These are phyloP conservation scores for Saksenaea vasiformis DNA, from an alignment of 371 early-diverging fungal genomes.

Conservation along the genomic window DNA sequence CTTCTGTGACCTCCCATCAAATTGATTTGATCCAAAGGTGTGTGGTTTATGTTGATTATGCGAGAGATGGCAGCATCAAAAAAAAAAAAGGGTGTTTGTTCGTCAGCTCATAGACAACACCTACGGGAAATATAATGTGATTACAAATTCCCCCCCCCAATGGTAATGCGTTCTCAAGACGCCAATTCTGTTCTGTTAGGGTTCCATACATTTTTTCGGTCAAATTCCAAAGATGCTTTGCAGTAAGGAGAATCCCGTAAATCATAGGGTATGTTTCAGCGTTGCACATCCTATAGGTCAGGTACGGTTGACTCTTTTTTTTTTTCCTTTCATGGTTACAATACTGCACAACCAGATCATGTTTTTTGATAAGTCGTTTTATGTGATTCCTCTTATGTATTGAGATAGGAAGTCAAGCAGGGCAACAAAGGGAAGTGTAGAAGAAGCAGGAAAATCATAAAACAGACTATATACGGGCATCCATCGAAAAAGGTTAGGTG, in stretches of 20 bases:
- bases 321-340: too few species aligned
- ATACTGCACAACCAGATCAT: neutral
- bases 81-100: too few species aligned
- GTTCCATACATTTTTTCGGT: neutral
- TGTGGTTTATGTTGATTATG: too few species aligned
- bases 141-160: too few species aligned
- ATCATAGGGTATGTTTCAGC: too few species aligned
- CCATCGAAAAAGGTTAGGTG: neutral
- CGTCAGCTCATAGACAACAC: too few species aligned
- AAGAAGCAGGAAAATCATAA: neutral
- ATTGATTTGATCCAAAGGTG: too few species aligned
- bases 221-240: neutral
- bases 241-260: neutral
- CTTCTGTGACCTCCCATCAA: too few species aligned
- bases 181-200: neutral
- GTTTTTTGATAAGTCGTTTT: neutral
- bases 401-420: neutral
- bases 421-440: neutral
- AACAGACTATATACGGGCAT: neutral
- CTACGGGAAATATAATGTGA: too few species aligned
- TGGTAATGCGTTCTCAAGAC: too few species aligned
- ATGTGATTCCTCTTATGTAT: neutral
- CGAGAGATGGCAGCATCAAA: too few species aligned
- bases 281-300: neutral
- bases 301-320: too few species aligned